Evolutionary conservation across 768 basidiomycete genomes (phyloP).

Genomic region (Amanita fuliginea): DNA sequence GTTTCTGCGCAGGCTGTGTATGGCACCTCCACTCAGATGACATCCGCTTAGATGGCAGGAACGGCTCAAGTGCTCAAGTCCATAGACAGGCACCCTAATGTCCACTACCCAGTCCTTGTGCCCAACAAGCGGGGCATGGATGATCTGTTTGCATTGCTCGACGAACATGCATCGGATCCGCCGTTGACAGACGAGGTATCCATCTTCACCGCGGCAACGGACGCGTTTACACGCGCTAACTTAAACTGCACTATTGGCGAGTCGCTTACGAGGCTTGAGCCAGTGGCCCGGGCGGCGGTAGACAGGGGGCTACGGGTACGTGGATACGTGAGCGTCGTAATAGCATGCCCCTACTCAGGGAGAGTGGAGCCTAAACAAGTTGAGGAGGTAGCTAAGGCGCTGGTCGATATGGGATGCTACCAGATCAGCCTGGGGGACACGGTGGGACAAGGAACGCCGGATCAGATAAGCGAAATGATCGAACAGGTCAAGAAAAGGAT

Average conservation of each 20-base stretch:
- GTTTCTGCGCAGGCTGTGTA: background rate
- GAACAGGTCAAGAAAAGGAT: constrained; percentile 55
- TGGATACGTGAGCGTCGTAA: constrained; percentile 79
- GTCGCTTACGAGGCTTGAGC: constrained; percentile 51
- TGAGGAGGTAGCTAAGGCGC: constrained; percentile 53
- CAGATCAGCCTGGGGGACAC: constrained; percentile 91
- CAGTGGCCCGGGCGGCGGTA: constrained; percentile 52
- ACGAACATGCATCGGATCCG: constrained; percentile 19
- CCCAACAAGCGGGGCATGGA: constrained; percentile 76
- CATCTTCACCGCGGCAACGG: constrained; percentile 83
- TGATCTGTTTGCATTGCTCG: constrained; percentile 48
- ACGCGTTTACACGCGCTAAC: constrained; percentile 79
- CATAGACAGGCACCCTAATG: constrained; percentile 40
- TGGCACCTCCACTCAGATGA: background rate
- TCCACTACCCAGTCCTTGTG: constrained; percentile 69
- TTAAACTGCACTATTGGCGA: constrained; percentile 67
- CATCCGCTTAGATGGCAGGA: constrained; percentile 69
- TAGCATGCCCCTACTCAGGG: constrained; percentile 84
- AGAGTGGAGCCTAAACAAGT: constrained; percentile 53
- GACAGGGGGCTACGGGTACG: constrained; percentile 57
- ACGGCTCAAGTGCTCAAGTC: constrained; percentile 62
- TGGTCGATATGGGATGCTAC: constrained; percentile 89
- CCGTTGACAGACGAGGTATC: constrained; percentile 74
- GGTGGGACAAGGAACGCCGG: constrained; percentile 75
- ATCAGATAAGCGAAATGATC: constrained; percentile 54